Evolutionary conservation across 768 basidiomycete genomes (phyloP).

Genomic region (Russula sp.): DNA sequence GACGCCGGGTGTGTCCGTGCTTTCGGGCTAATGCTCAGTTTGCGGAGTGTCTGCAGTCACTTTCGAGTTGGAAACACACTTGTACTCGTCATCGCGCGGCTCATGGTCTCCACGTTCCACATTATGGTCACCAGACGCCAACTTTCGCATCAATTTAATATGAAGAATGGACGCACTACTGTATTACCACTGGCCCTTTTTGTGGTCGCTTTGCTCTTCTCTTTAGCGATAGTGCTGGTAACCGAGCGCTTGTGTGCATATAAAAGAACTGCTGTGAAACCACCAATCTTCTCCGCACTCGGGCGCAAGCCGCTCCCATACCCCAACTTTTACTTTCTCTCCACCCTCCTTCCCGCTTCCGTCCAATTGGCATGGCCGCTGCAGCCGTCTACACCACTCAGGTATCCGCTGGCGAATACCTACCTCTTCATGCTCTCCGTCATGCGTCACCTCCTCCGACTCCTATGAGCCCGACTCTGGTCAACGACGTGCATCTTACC

Average conservation of each 20-base stretch:
- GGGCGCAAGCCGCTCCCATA: slow-evolving; percentile 11
- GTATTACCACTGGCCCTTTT: background rate
- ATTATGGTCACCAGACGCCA: background rate
- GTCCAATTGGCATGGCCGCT: slow-evolving; percentile 6
- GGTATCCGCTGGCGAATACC: slow-evolving; percentile 25
- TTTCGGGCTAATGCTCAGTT: too few species aligned
- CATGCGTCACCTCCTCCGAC: background rate
- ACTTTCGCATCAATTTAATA: background rate
- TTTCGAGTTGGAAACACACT: background rate
- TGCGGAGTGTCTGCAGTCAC: background rate
- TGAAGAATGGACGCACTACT: background rate
- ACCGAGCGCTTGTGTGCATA: background rate
- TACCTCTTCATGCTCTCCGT: background rate
- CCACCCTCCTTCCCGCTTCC: too few species aligned
- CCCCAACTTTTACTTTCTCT: too few species aligned
- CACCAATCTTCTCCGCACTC: background rate
- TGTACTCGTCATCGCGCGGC: background rate
- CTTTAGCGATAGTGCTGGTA: background rate
- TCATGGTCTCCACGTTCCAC: background rate
- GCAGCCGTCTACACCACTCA: slow-evolving; percentile 5
- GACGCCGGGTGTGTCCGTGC: too few species aligned
- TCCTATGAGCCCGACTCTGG: slow-evolving; percentile 14
- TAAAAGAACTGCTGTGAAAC: slow-evolving; percentile 9
- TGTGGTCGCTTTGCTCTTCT: background rate
- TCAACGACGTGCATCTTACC: background rate